phyloP scores from a whole-genome alignment of 495 filamentous ascomycete species.

The Hapsidospora chrysogenum region DNA sequence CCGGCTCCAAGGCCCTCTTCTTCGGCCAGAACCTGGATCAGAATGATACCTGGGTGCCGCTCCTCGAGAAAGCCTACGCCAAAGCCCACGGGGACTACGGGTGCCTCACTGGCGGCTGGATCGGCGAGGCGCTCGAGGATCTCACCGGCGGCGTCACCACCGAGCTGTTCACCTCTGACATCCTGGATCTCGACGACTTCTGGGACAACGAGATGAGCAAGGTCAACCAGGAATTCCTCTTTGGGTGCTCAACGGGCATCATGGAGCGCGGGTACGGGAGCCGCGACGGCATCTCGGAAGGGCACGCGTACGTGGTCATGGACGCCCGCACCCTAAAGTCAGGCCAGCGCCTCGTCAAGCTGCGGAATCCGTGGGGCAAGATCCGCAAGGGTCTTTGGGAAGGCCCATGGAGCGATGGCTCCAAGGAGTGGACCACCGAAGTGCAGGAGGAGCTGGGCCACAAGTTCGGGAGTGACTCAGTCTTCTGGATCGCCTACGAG shows the following conservation, averaged over 20 bases:
- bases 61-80: constrained; percentile 90
- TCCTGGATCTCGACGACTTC: constrained; percentile 77
- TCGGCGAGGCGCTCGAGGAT: constrained; percentile 83
- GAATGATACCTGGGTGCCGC: constrained; percentile 88
- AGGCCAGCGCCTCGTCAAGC: constrained; percentile 28
- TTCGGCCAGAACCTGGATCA: constrained; percentile 76
- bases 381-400: constrained; percentile 56
- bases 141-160: constrained; percentile 86
- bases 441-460: constrained; percentile 72
- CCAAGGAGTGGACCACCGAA: constrained; percentile 86
- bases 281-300: constrained; percentile 62
- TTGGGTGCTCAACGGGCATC: constrained; percentile 62
- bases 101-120: constrained; percentile 70
- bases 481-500: constrained; percentile 53
- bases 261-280: constrained; percentile 44
- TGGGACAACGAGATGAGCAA: constrained; percentile 78
- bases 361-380: constrained; percentile 72
- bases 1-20: constrained; percentile 62
- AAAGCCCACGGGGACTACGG: constrained; percentile 82
- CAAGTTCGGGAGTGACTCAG: constrained; percentile 79
- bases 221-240: constrained; percentile 81
- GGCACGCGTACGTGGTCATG: constrained; percentile 85
- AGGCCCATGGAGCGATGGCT: constrained; percentile 77
- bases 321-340: constrained; percentile 42
- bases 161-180: constrained; percentile 65